phyloP scores from a whole-genome alignment of 768 basidiomycete species.

The Leccinum rimulosum region DNA sequence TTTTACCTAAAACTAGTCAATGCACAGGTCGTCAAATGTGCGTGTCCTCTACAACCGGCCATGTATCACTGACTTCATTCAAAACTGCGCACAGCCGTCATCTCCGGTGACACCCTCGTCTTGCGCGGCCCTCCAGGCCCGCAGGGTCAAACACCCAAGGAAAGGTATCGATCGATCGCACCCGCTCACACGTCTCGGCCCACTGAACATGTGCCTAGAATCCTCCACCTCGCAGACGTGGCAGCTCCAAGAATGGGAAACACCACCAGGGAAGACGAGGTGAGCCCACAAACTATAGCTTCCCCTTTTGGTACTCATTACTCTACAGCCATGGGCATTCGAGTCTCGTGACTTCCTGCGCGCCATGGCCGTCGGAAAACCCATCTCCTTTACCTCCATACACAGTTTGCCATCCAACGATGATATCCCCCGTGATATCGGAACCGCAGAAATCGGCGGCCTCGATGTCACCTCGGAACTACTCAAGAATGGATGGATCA shows the following conservation, averaged over 20 bases:
- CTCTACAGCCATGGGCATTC: conserved; percentile 77
- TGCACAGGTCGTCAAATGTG: conserved; percentile 60
- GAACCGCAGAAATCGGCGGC: conserved; percentile 69
- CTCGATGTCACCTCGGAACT: conserved; percentile 73
- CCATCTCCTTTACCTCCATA: conserved; percentile 78
- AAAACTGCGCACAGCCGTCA: conserved; percentile 55
- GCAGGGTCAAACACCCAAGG: conserved; percentile 87
- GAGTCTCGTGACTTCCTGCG: conserved; percentile 93
- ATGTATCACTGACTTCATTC: conserved; percentile 16
- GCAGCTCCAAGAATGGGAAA: conserved; percentile 83
- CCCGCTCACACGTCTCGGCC: background rate
- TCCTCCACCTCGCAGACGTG: conserved; percentile 88
- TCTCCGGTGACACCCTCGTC: conserved; percentile 88
- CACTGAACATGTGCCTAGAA: conserved; percentile 41
- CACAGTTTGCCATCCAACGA: conserved; percentile 79
- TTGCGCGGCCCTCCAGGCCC: conserved; percentile 73
- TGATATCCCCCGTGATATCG: conserved; percentile 76
- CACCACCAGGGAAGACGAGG: conserved; percentile 86
- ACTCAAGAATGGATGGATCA: conserved; percentile 91
- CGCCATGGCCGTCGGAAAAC: conserved; percentile 82
- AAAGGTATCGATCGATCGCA: conserved; percentile 55
- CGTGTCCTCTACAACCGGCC: conserved; percentile 13
- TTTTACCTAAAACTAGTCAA: background rate
- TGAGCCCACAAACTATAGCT: conserved; percentile 25
- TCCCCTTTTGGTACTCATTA: background rate